Evolutionary conservation across 148 eudicot genomes (phyloP), one percentile per base, ranked within the genome.

Genomic region (Fallopia convolvulus): DNA sequence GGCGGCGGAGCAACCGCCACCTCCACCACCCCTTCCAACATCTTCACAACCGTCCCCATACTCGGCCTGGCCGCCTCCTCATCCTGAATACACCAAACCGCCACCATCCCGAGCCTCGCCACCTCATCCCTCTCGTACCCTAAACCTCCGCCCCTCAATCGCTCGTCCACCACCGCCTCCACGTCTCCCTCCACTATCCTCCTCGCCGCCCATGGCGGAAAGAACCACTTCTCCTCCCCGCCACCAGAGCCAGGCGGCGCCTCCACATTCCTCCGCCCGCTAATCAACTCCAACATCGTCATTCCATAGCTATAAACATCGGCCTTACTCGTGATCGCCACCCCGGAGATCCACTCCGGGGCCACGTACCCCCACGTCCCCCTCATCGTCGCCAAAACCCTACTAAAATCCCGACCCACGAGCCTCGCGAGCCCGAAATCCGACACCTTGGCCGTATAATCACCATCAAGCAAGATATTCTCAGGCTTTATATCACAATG

Each of bases 281-380:
- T 88, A 65, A 90, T 80, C 41, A 92, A 42, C 83, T 92, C 97
- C 78, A 92, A 83, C 83, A 92, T 72, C 7, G 92, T 90, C 97
- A 92, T 92, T 18, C 97, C 97, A 72, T 84, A 92, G 84, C 97
- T 92, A 74, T 92, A 92, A n/a, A 92, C 97, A 77, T 92, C 97
- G 0, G 97, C 97, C 74, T 92, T 90, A 74, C 87, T 79, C 18
- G 97, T 90, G 44, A 92, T 90, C 0, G 92, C 89, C 72, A 88
- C 88, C 0, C 94, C 94, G 3, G 93, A 90, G 49, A 92, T 92
- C 97, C 97, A 92, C 81, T 92, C 97, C 0, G 97, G 97, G 3
- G 97, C 97, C 15, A 92, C 92, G 49, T 92, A 92, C 1, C 97
- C 97, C 92, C 94, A 85, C 1, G 97, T 92, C 0, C 97, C 97